Conservation (phyloP, 2,329 filamentous ascomycete species). For the Lanzia echinophila region DNA sequence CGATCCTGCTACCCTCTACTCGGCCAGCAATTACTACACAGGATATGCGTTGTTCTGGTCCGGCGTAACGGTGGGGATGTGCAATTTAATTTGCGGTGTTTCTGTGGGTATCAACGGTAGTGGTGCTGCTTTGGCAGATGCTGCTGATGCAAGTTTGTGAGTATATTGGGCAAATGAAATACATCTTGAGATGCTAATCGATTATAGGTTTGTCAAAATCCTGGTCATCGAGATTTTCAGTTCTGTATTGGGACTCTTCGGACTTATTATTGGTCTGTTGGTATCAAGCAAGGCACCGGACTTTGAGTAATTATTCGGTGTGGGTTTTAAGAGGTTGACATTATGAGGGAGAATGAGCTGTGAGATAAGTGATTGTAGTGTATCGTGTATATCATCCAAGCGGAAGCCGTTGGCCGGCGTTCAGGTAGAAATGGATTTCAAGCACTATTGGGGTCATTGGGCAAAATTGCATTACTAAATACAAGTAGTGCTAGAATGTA, state of each 20-base stretch:
- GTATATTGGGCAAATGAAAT: slow-evolving; percentile 32
- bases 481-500: slow-evolving; percentile 18
- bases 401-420: slow-evolving; percentile 15
- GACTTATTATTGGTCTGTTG: slow-evolving; percentile 87
- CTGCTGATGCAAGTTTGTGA: slow-evolving; percentile 82
- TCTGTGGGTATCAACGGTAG: slow-evolving; percentile 97
- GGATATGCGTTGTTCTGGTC: slow-evolving; percentile 96
- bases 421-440: slow-evolving; percentile 19
- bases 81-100: slow-evolving; percentile 93
- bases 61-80: slow-evolving; percentile 87
- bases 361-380: slow-evolving; percentile 9
- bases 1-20: slow-evolving; percentile 57
- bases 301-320: slow-evolving; percentile 40
- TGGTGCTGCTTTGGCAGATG: slow-evolving; percentile 91
- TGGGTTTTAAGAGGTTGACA: not conserved
- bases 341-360: not conserved
- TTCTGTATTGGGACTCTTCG: slow-evolving; percentile 92
- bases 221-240: slow-evolving; percentile 99
- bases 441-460: slow-evolving; percentile 9
- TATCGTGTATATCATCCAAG: slow-evolving; percentile 21
- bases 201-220: slow-evolving; percentile 86
- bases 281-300: slow-evolving; percentile 77
- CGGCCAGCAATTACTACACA: slow-evolving; percentile 80
- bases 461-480: slow-evolving; percentile 14
- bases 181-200: slow-evolving; percentile 13